Evolutionary conservation across 2,329 filamentous ascomycete genomes (phyloP).

Genomic region (Malbranchea cinnamomea): DNA sequence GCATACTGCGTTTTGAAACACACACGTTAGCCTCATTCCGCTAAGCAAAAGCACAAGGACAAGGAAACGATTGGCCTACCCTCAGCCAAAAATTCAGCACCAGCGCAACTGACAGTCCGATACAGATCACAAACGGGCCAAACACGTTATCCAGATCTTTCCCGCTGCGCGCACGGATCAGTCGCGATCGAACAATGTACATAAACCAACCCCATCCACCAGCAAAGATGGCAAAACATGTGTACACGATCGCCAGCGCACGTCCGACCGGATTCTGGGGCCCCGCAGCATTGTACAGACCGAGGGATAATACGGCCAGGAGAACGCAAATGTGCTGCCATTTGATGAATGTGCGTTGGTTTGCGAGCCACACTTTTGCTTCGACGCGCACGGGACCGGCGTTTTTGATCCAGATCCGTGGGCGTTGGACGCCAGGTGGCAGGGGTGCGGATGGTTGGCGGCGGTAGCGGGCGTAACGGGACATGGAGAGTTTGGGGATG

Average conservation of each 20-base stretch:
- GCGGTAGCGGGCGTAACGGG: constrained; percentile 51
- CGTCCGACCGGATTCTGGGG: constrained; percentile 58
- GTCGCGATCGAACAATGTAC: constrained; percentile 55
- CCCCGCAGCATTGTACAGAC: constrained; percentile 77
- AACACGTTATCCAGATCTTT: constrained; percentile 85
- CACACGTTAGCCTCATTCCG: too few species aligned
- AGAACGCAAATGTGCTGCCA: constrained; percentile 94
- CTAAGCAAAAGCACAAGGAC: too few species aligned
- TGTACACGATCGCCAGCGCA: constrained; percentile 68
- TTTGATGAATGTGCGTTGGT: constrained; percentile 95
- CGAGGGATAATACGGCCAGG: constrained; percentile 68
- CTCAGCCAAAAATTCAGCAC: constrained; percentile 82
- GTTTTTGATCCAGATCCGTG: constrained; percentile 85
- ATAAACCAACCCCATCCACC: constrained; percentile 78
- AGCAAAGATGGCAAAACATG: constrained; percentile 65
- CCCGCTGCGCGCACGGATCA: constrained; percentile 76
- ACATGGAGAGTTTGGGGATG: constrained; percentile 69
- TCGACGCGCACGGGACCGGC: constrained; percentile 82
- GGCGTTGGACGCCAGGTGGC: constrained; percentile 78
- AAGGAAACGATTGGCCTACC: constrained; percentile 18
- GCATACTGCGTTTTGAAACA: too few species aligned
- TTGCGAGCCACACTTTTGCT: constrained; percentile 96
- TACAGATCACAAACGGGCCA: constrained; percentile 70
- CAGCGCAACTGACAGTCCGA: constrained; percentile 63
- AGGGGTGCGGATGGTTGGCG: constrained; percentile 37